Conservation (phyloP, 2,329 filamentous ascomycete genomes). For the Pseudomassariella vexata region DNA sequence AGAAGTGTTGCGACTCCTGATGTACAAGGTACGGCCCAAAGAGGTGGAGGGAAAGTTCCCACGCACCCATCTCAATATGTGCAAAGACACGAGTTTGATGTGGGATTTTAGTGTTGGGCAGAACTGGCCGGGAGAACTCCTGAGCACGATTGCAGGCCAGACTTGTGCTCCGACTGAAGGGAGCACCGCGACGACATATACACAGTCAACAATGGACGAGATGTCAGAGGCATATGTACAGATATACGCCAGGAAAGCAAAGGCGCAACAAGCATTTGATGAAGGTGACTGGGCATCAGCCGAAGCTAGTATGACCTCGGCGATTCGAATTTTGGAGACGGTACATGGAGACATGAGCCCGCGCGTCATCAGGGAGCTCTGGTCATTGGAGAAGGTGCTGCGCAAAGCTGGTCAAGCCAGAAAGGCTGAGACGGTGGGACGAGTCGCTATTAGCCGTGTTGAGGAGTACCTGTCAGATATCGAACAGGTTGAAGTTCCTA, state of each 20-base stretch:
- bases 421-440: not conserved
- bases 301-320: not conserved
- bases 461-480: constrained; percentile 3
- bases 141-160: no score
- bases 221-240: not conserved
- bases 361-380: constrained; percentile 2
- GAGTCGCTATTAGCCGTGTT: not conserved
- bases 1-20: constrained; percentile 1
- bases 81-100: no score
- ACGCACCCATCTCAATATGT: no score
- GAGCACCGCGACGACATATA: no score
- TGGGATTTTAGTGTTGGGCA: no score
- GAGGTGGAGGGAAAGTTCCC: no score
- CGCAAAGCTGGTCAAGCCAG: constrained; percentile 1
- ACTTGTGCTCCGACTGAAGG: no score
- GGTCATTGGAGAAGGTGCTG: constrained; percentile 5
- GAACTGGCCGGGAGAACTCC: no score
- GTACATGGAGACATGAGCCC: not conserved
- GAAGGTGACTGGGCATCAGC: not conserved
- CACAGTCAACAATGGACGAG: no score
- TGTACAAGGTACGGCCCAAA: no score
- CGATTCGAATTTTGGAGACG: not conserved
- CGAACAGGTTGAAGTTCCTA: no score
- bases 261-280: not conserved
- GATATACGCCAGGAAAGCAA: not conserved